Percentiles rank a stretch among this genome's conserved stretches.
Evolutionary conservation across 345 rosid genomes (phyloP).

Genomic region (Firmiana major): DNA sequence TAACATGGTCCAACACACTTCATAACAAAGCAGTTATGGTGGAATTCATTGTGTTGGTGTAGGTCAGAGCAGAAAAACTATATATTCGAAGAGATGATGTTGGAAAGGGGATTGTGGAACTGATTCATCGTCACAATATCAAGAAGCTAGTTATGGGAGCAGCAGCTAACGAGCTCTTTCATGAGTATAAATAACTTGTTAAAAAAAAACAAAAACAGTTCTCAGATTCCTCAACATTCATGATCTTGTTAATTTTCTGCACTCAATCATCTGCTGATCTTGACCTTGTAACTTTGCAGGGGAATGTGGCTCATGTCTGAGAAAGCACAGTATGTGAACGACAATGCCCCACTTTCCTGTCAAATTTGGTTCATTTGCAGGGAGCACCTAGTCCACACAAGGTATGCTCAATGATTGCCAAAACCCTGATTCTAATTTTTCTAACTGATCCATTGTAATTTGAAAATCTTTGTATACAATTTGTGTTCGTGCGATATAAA

Average conservation of each 20-base stretch:
- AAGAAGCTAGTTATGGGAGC: constrained; percentile 65
- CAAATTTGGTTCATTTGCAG: constrained; percentile 40
- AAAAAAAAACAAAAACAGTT: not conserved
- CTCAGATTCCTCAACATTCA: not conserved
- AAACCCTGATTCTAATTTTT: not conserved
- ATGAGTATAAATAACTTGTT: constrained; percentile 19
- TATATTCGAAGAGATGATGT: constrained; percentile 43
- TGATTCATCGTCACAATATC: constrained; percentile 42
- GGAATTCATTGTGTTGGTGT: no score
- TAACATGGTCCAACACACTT: no score
- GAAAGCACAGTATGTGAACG: constrained; percentile 40
- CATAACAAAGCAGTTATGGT: no score
- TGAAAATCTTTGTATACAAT: no score
- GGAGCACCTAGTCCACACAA: constrained; percentile 25
- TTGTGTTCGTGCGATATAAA: no score
- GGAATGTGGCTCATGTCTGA: constrained; percentile 40
- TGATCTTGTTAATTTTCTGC: not conserved
- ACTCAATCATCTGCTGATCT: not conserved
- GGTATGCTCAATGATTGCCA: constrained; percentile 28
- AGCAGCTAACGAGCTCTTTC: constrained; percentile 37
- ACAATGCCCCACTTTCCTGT: constrained; percentile 35
- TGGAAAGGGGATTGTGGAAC: constrained; percentile 67
- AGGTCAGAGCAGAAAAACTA: constrained; percentile 45
- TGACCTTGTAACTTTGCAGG: constrained; percentile 29
- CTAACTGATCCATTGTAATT: not conserved